Base-by-base conservation (phyloP, 2,329 filamentous ascomycete species). In the Aspergillus sclerotialis region DNA sequence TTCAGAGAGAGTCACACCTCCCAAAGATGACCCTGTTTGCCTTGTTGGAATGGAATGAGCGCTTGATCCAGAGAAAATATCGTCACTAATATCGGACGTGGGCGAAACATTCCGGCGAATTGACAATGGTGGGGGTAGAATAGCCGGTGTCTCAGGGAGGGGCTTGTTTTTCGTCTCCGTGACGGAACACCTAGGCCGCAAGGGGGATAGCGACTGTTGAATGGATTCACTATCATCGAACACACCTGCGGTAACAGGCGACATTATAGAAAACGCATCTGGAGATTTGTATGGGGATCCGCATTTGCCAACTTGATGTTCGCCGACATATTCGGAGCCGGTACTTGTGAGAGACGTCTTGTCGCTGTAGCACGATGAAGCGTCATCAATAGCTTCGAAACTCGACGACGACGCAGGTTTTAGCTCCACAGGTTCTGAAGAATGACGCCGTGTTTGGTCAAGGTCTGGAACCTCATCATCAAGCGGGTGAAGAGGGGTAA, bases 121-220 rank as follows among this genome's bases (percentile, higher is more conserved):
- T 7, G 47, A 38, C 3, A 57, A 38, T n/a, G 57, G 59, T 5
- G 48, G 43, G 28, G 58, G 34, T 31, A 47, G 43, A 24, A 55
- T 48, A 2, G 49, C 45, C 16, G 63, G 63, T 14, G 59, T 58
- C 4, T 54, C 48, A 11, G 64, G 64, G 4, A 67, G 50, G 6
- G 63, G 61, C 32, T 67, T 67, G 34, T 65, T 61, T 36, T 46
- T 57, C 13, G 55, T 35, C 14, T 61, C 48, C 9, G 45, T 42
- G 14, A 52, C 39, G 1, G 52, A 53, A 7, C 44, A 38, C 7
- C 42, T 42, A 14, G 45, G 44, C 15, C 44, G 42, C 9, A 43
- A 36, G 15, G 42, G 24, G 25, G 14, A 46, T 25, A 16, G 32
- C 38, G 30, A 42, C 34, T 18, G 39, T 30, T 26, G 44, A 28